These are phyloP conservation scores for Mortierella sp. DNA, from an alignment of 371 early-diverging fungal genomes.

Conservation along the genomic window DNA sequence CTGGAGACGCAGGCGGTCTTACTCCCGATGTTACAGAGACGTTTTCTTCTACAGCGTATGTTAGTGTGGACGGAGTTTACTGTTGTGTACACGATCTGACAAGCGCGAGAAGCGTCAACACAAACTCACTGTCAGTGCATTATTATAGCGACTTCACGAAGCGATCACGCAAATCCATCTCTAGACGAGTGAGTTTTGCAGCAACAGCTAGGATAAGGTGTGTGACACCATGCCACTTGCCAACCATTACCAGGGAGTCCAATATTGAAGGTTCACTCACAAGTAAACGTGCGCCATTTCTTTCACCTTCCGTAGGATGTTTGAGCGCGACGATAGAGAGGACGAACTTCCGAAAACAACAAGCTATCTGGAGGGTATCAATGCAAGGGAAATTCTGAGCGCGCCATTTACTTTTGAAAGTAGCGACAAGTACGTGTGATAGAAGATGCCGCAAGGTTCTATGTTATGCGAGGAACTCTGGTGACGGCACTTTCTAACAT, in stretches of 20 bases:
- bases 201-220: constrained; percentile 57
- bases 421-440: constrained; percentile 11
- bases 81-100: neutral
- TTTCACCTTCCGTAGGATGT: constrained; percentile 26
- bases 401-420: constrained; percentile 23
- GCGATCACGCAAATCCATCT: constrained; percentile 50
- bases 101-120: no score
- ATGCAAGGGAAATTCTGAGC: constrained; percentile 1
- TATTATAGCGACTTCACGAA: constrained; percentile 36
- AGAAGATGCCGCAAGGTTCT: neutral
- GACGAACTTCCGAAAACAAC: constrained; percentile 45
- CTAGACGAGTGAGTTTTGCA: constrained; percentile 57
- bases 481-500: no score
- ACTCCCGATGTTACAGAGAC: constrained; percentile 29
- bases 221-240: no score
- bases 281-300: no score
- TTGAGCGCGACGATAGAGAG: constrained; percentile 51
- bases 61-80: neutral
- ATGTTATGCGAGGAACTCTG: no score
- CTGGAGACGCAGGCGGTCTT: neutral
- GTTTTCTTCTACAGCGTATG: constrained; percentile 35
- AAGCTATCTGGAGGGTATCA: constrained; percentile 42
- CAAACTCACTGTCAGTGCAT: neutral
- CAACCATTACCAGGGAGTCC: no score
- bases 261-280: no score